phyloP scores from a whole-genome alignment of 352 stramenopile genomes.

The Blastocystis sp. region DNA sequence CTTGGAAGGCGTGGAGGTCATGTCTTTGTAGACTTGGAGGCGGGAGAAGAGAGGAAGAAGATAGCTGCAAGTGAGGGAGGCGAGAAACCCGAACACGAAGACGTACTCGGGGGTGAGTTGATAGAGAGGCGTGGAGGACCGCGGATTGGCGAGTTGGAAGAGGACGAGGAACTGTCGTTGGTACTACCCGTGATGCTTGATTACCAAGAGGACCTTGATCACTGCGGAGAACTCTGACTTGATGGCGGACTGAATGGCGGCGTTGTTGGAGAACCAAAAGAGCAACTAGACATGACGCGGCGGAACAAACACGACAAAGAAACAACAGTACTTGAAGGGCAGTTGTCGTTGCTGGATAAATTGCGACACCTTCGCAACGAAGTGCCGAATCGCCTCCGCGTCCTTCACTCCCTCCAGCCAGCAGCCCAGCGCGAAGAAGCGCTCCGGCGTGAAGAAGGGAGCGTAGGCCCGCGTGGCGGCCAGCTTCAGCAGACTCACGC shows the following conservation, averaged over 20 bases:
- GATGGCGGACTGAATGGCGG: neutral
- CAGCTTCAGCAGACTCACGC: neutral
- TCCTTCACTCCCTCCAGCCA: neutral
- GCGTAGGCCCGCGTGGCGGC: neutral
- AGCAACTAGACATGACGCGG: neutral
- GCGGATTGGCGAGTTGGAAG: neutral
- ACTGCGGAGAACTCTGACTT: neutral
- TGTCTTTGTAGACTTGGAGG: neutral
- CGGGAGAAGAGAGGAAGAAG: constrained; percentile 5
- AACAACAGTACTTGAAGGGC: constrained; percentile 10
- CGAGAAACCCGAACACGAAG: neutral
- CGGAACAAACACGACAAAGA: neutral
- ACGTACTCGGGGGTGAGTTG: constrained; percentile 17
- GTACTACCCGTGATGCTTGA: neutral
- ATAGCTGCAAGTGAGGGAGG: neutral
- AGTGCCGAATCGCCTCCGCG: neutral
- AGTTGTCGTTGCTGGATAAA: neutral
- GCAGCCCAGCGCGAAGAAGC: neutral
- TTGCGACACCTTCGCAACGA: neutral
- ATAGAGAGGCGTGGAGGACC: neutral
- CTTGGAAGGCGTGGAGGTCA: neutral
- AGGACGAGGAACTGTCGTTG: constrained; percentile 12
- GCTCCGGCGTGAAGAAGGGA: constrained; percentile 27
- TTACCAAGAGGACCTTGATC: neutral
- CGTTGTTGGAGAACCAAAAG: neutral